These are phyloP conservation scores for Suillus occidentalis DNA, from an alignment of 768 basidiomycete genomes.

Conservation along the genomic window DNA sequence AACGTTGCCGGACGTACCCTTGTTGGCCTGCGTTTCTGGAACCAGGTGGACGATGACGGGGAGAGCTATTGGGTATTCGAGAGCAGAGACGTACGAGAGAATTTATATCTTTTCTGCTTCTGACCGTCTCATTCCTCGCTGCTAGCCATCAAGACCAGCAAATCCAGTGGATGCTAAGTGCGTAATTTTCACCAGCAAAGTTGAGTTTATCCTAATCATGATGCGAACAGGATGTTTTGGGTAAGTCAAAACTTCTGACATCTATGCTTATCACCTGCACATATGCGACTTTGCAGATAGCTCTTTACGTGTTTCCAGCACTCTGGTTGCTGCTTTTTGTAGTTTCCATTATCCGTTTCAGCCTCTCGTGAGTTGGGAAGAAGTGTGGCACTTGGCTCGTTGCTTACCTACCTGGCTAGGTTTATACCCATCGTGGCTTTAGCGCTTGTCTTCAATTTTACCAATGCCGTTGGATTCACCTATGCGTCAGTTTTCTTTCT, in stretches of 20 bases:
- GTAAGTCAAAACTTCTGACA: constrained; percentile 40
- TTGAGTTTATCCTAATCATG: constrained; percentile 13
- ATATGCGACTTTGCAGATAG: constrained; percentile 51
- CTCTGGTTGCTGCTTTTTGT: constrained; percentile 87
- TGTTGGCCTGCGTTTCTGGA: constrained; percentile 97
- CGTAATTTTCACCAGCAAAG: constrained; percentile 21
- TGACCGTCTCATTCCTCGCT: background rate
- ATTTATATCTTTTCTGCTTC: constrained; percentile 1
- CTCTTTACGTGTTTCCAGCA: constrained; percentile 85
- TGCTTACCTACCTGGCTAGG: constrained; percentile 39
- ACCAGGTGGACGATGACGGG: constrained; percentile 95
- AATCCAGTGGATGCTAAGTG: constrained; percentile 88
- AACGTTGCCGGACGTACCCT: constrained; percentile 93
- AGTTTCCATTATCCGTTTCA: constrained; percentile 87
- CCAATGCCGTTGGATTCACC: constrained; percentile 95
- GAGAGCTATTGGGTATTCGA: constrained; percentile 98
- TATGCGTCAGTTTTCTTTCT: constrained; percentile 65
- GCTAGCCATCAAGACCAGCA: constrained; percentile 81
- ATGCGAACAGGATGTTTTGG: constrained; percentile 82
- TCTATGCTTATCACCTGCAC: constrained; percentile 17
- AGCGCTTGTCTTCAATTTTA: constrained; percentile 94
- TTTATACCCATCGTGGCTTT: constrained; percentile 94
- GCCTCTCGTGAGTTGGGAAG: constrained; percentile 64
- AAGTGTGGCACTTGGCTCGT: constrained; percentile 7
- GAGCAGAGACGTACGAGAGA: constrained; percentile 80